Evolutionary conservation across 371 early-diverging fungal genomes (phyloP).

Genomic region (Mucor piriformis): DNA sequence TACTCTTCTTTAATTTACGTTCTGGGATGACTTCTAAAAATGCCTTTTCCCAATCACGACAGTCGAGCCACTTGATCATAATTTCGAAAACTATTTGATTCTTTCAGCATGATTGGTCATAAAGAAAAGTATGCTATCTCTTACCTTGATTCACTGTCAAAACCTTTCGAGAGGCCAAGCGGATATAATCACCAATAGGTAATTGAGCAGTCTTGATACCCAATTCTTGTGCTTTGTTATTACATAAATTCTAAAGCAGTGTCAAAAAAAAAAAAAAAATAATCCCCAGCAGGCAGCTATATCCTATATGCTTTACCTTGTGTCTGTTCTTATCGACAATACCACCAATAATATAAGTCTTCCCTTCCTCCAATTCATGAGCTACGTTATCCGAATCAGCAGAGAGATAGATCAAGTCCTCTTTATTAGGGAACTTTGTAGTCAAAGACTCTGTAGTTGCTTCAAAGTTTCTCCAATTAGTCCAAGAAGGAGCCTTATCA

Average conservation of each 20-base stretch:
- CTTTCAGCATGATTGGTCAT: neutral
- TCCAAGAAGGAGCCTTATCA: conserved; percentile 43
- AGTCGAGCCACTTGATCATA: conserved; percentile 72
- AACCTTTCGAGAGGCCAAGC: conserved; percentile 80
- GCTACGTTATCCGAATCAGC: conserved; percentile 85
- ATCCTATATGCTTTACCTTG: conserved; percentile 59
- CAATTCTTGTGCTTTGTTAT: conserved; percentile 73
- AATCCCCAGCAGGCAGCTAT: no score
- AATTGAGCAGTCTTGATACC: conserved; percentile 82
- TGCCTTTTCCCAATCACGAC: conserved; percentile 77
- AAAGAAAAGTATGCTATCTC: neutral
- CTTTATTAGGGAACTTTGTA: conserved; percentile 47
- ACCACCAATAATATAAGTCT: conserved; percentile 90
- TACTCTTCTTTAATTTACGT: conserved; percentile 72
- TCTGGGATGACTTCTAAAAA: conserved; percentile 86
- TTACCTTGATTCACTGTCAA: conserved; percentile 86
- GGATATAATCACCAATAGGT: conserved; percentile 85
- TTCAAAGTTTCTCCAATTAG: conserved; percentile 48
- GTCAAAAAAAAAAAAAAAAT: neutral
- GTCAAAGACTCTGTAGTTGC: conserved; percentile 42
- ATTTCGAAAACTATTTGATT: conserved; percentile 73
- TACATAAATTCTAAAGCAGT: conserved; percentile 63
- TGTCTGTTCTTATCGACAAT: conserved; percentile 94
- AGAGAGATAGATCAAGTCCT: conserved; percentile 81
- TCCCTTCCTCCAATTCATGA: conserved; percentile 67